These are phyloP conservation scores for Atractiella rhizophila DNA, from an alignment of 768 basidiomycete genomes.

Conservation along the genomic window DNA sequence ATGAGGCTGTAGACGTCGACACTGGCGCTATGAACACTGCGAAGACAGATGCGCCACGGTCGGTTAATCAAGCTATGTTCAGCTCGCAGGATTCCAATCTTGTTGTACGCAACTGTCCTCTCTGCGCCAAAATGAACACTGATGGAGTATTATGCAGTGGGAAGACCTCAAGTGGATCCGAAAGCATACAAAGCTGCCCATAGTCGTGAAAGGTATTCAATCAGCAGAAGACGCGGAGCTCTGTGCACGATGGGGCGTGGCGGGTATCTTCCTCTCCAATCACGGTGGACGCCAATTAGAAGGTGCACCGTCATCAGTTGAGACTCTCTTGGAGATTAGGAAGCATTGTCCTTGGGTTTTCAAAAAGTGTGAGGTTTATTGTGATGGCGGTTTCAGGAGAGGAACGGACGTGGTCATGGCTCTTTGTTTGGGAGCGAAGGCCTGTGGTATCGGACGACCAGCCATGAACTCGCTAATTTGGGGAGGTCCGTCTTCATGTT, in stretches of 20 bases:
- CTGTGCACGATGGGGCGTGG: slow-evolving; percentile 55
- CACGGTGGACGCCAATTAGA: slow-evolving; percentile 44
- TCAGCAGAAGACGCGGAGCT: slow-evolving; percentile 45
- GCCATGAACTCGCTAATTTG: too few relatives aligned
- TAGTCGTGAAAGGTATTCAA: slow-evolving; percentile 24
- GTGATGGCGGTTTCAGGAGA: slow-evolving; percentile 28
- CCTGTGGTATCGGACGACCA: slow-evolving; percentile 68
- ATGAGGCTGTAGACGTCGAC: background rate
- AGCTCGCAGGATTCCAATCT: slow-evolving; percentile 6
- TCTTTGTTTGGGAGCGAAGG: slow-evolving; percentile 40
- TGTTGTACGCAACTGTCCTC: background rate
- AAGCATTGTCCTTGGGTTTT: slow-evolving; percentile 24
- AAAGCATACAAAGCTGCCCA: slow-evolving; percentile 17
- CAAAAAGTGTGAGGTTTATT: slow-evolving; percentile 25
- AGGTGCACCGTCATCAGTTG: slow-evolving; percentile 12
- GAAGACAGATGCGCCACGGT: background rate
- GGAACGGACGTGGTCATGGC: slow-evolving; percentile 30
- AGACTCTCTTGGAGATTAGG: slow-evolving; percentile 21
- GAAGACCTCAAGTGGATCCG: slow-evolving; percentile 9
- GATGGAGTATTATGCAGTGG: background rate
- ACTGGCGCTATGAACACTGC: background rate
- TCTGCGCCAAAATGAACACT: background rate
- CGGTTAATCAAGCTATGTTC: slow-evolving; percentile 6
- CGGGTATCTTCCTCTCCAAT: slow-evolving; percentile 71
- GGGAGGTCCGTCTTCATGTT: too few relatives aligned